Evolutionary conservation across 164 flowering plant genomes (phyloP), one percentile per base, ranked within the genome.

Genomic region (Macadamia integrifolia): DNA sequence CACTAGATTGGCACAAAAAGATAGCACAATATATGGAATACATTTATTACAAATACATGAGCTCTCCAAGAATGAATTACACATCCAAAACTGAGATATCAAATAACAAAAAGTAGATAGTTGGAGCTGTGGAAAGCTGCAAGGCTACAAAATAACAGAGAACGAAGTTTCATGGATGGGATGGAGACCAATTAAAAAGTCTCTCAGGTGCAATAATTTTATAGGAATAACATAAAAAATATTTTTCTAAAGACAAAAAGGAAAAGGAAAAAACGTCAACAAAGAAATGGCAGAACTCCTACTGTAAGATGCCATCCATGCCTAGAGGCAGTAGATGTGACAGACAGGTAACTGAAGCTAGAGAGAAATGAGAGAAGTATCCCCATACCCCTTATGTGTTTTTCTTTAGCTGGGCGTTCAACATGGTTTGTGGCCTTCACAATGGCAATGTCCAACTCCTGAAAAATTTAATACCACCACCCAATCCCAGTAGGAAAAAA

Each of bases 401-500:
- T 91, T 68, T 91, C 97, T 70, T 91, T 91, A 28, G 97, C 90
- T 6, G 95, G 93, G 9, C 87, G 87, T 74, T 91, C 95, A 31
- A 84, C 86, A 66, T 91, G 97, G 75, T 91, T 89, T n/a, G 95
- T 89, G 31, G 95, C 84, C 80, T 79, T 85, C 32, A 89, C 95
- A 66, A 91, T 84, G 42, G 92, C 88, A 72, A 91, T 86, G 64
- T 91, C 97, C 82, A 91, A 78, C 64, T 91, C 93, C 97, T 91
- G 74, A 29, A 72, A 60, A 66, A 60, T 15, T n/a, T 52, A 69
- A 65, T 46, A 62, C 35, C 55, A 62, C 35, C 55, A 4, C 55
- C 17, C 9, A 8, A 35, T 5, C 40, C 40, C 40, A 35, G 40
- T 2, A 35, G 40, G 40, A 66, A 23, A 40, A 71, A 29, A 35